Evolutionary conservation across 2,329 filamentous ascomycete genomes (phyloP).

Genomic region (Colletotrichum tanaceti): DNA sequence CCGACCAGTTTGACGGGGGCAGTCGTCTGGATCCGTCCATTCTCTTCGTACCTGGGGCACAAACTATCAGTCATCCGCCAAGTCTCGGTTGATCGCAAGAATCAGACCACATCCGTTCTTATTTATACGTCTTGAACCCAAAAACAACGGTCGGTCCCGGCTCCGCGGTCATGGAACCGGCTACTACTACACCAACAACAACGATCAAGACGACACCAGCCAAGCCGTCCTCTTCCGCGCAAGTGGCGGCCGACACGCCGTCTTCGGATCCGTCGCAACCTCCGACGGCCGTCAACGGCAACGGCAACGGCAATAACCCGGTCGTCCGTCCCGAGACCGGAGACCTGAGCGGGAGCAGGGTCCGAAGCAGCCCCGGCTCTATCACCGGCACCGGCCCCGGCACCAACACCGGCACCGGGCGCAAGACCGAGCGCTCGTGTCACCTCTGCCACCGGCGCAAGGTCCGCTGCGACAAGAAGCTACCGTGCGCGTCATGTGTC

Average conservation of each 20-base stretch:
- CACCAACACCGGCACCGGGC: constrained; percentile 1
- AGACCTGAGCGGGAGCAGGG: background rate
- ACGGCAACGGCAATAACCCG: background rate
- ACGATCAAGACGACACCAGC: background rate
- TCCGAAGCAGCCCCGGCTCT: too few species aligned
- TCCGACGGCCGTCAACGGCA: background rate
- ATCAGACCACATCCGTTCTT: background rate
- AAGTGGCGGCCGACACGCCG: constrained; percentile 7
- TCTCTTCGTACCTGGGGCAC: background rate
- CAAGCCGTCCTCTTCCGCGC: background rate
- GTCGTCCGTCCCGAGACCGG: background rate
- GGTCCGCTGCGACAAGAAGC: constrained; percentile 48
- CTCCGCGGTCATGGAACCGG: constrained; percentile 13
- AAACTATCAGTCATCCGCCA: background rate
- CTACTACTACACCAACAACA: background rate
- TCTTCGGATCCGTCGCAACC: constrained; percentile 2
- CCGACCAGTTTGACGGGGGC: background rate
- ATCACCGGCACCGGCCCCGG: background rate
- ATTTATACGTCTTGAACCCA: background rate
- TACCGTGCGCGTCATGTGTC: constrained; percentile 46
- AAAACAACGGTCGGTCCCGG: background rate
- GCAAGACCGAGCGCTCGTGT: constrained; percentile 47
- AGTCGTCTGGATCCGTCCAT: background rate
- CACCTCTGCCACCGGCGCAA: constrained; percentile 48
- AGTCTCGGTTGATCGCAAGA: too few species aligned